Percentiles rank a stretch among this genome's conserved stretches.
Evolutionary conservation across 805 yeast genomes (phyloP).

Genomic region (Hagleromyces aurorensis): DNA sequence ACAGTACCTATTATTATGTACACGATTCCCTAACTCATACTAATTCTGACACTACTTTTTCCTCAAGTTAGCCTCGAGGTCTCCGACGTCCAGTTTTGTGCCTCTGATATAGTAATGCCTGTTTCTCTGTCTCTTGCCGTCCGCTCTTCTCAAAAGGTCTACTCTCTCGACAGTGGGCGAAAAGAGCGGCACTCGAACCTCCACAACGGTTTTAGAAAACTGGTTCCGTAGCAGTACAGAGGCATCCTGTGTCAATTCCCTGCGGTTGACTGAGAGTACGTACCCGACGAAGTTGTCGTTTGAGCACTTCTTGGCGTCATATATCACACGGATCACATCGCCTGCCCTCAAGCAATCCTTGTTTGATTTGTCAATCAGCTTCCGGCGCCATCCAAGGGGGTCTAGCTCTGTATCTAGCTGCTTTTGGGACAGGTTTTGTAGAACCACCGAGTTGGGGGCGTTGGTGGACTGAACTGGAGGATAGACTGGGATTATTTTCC

Average conservation of each 20-base stretch:
- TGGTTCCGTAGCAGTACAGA: conserved; percentile 78
- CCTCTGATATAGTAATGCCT: conserved; percentile 88
- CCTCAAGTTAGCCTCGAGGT: conserved; percentile 43
- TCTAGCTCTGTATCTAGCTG: conserved; percentile 56
- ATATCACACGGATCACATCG: conserved; percentile 70
- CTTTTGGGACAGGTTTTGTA: conserved; percentile 17
- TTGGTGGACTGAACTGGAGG: conserved; percentile 20
- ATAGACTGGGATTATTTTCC: conserved; percentile 26
- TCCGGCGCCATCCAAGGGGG: conserved; percentile 59
- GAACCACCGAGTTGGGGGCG: conserved; percentile 4
- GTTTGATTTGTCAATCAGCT: conserved; percentile 40
- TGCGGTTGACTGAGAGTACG: conserved; percentile 67
- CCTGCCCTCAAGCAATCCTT: conserved; percentile 62
- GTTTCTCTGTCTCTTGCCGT: conserved; percentile 60
- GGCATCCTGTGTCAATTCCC: conserved; percentile 51
- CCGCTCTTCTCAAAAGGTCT: conserved; percentile 63
- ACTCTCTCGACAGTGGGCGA: conserved; percentile 71
- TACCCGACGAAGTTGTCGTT: conserved; percentile 70
- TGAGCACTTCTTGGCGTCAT: conserved; percentile 43
- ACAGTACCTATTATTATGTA: too few relatives aligned
- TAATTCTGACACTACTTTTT: conserved; percentile 18
- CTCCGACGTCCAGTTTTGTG: conserved; percentile 67
- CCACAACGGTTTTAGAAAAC: conserved; percentile 77
- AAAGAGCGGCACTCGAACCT: conserved; percentile 69
- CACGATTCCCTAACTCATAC: background rate